Base-by-base conservation (phyloP, 805 yeast species). In the Wickerhamia fluorescens region DNA sequence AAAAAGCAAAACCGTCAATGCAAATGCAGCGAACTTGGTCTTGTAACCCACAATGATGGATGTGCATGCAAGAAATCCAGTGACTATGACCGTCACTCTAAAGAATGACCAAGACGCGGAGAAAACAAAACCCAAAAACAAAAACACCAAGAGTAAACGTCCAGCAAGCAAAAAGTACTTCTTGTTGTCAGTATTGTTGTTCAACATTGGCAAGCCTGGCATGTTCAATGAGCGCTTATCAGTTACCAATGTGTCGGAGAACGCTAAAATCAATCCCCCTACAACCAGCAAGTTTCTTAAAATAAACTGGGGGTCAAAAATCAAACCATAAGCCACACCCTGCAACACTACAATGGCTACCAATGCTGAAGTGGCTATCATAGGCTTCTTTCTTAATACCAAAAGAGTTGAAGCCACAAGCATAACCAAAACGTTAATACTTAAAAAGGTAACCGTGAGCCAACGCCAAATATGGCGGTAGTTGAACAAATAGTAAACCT, bases 41-140 rank as follows among this genome's bases (percentile, higher is more conserved):
- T 86, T 87, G 71, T 77, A 92, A 19, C 98, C 98, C 41, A 89
- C 74, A 14, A 82, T 86, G 37, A 89, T 88, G 33, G 88, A 75
- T 20, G 73, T 64, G 50, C 92, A 82, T 8, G 79, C 71, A 12
- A 68, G 54, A 22, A 82, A 69, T 7, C 95, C 94, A 32, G 83
- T 47, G 19, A 85, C 53, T 32, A 84, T 79, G 33, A 80, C 63
- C 16, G 85, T 42, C 16, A 78, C 53, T 34, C 84, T 73, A 16
- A 78, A 60, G 29, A 79, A 51, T 2, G 84, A 71, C 86, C 87
- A 85, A 20, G 73, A 66, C 28, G 82, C 74, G 15, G 85, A 73
- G 44, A 86, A 68, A 13, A 89, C 78, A 52, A 87, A 89, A 3
- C 94, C 87, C 40, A 85, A 58, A 51, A 89, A 92, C 56, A 89